Evolutionary conservation across 129 eudicot species (phyloP).

Genomic region (Flaveria ramosissima): DNA sequence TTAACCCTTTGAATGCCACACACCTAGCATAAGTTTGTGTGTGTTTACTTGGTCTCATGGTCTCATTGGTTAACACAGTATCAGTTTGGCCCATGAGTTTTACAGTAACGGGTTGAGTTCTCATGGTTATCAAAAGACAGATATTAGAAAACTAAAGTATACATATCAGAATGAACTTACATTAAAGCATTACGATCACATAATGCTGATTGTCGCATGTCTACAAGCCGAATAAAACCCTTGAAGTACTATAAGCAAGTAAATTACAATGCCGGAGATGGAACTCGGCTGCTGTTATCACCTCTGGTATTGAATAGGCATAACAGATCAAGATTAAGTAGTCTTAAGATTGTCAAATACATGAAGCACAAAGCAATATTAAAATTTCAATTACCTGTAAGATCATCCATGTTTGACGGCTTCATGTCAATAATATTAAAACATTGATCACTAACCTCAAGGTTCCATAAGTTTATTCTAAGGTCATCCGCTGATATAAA

Average conservation of each 20-base stretch:
- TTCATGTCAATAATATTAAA: conserved; percentile 86
- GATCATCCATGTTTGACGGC: conserved; percentile 93
- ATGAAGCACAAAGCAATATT: conserved; percentile 3
- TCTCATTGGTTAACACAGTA: too few relatives aligned
- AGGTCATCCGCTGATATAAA: conserved; percentile 86
- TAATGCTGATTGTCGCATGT: conserved; percentile 90
- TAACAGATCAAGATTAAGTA: neutral
- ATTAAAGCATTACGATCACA: conserved; percentile 69
- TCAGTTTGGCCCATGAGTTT: too few relatives aligned
- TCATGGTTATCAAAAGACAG: too few relatives aligned
- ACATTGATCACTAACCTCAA: conserved; percentile 78
- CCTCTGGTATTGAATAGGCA: conserved; percentile 52
- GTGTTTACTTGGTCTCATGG: too few relatives aligned
- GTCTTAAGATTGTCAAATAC: conserved; percentile 16
- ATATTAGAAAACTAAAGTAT: neutral
- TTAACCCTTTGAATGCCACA: too few relatives aligned
- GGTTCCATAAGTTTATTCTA: conserved; percentile 88
- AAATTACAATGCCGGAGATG: conserved; percentile 80
- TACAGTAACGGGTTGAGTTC: too few relatives aligned
- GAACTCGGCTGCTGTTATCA: conserved; percentile 89
- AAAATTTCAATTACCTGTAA: conserved; percentile 54
- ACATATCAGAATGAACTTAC: conserved; percentile 46
- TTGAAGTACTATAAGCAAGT: conserved; percentile 86
- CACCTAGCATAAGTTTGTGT: too few relatives aligned
- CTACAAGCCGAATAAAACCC: conserved; percentile 80